Percentiles rank a stretch among this genome's conserved stretches.
Evolutionary conservation across 179 eudicot species (phyloP).

Genomic region (Nepenthes alata): DNA sequence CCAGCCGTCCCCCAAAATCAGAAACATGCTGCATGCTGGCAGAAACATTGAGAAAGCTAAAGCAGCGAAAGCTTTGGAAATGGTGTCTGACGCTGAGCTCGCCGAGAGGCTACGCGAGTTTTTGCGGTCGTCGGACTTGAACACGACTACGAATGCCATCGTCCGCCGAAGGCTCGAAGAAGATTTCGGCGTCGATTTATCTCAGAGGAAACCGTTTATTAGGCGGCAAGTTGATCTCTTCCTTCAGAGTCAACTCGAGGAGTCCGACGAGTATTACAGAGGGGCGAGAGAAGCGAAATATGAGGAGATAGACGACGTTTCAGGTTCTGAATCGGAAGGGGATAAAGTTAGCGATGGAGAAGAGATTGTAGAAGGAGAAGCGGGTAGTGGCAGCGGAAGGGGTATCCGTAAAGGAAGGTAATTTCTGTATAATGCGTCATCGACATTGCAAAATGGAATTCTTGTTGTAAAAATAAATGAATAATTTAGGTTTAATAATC

Average conservation of each 20-base stretch:
- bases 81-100: constrained; percentile 57
- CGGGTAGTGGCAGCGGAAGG: constrained; percentile 10
- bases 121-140: constrained; percentile 49
- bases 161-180: constrained; percentile 54
- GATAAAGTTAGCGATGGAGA: constrained; percentile 10
- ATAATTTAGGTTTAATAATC: too few relatives aligned
- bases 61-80: constrained; percentile 5
- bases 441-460: not conserved
- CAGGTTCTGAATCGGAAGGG: constrained; percentile 19
- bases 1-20: too few relatives aligned
- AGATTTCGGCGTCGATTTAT: constrained; percentile 72
- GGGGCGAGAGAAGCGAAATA: not conserved
- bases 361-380: not conserved
- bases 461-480: too few relatives aligned
- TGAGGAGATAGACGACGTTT: constrained; percentile 16
- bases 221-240: constrained; percentile 55
- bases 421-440: not conserved
- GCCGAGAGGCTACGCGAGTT: constrained; percentile 41
- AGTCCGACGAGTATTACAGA: constrained; percentile 15
- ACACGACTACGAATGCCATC: constrained; percentile 51
- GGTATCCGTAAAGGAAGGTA: constrained; percentile 1
- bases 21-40: too few relatives aligned
- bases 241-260: constrained; percentile 38
- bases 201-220: constrained; percentile 51
- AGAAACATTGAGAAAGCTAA: not conserved